A percentile compares a stretch with the other conserved stretches of the same genome.
phyloP scores from a whole-genome alignment of 2,329 filamentous ascomycete species.

The Pseudogymnoascus sp. region DNA sequence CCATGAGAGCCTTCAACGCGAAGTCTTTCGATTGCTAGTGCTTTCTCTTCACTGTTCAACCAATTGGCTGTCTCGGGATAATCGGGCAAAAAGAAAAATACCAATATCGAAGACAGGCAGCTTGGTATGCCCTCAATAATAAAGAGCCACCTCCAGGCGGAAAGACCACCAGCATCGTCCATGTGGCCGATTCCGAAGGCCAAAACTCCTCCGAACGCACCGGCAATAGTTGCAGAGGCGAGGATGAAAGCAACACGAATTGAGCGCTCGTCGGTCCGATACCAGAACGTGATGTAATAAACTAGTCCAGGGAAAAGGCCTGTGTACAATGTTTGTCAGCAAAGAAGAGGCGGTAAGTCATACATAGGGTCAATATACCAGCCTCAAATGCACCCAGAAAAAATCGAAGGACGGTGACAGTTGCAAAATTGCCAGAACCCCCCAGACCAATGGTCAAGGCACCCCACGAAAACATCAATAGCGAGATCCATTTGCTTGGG shows the following conservation, averaged over 20 bases:
- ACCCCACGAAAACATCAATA: too few relatives aligned
- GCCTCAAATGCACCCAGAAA: slow-evolving; percentile 46
- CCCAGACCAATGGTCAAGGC: too few relatives aligned
- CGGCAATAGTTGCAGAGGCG: slow-evolving; percentile 27
- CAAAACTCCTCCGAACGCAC: slow-evolving; percentile 29
- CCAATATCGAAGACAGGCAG: slow-evolving; percentile 33
- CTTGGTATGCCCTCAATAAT: slow-evolving; percentile 24
- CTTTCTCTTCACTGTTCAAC: slow-evolving; percentile 40
- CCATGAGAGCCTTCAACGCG: slow-evolving; percentile 38
- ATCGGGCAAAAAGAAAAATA: slow-evolving; percentile 43
- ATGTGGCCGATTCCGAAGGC: slow-evolving; percentile 28
- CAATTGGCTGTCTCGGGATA: slow-evolving; percentile 43
- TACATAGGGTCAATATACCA: slow-evolving; percentile 34
- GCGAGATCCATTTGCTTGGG: slow-evolving; percentile 35
- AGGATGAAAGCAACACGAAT: slow-evolving; percentile 29
- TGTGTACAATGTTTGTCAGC: slow-evolving; percentile 50
- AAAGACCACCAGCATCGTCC: slow-evolving; percentile 23
- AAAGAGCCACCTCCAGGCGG: slow-evolving; percentile 29
- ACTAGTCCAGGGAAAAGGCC: slow-evolving; percentile 36
- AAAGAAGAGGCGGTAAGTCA: slow-evolving; percentile 42
- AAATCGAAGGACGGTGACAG: slow-evolving; percentile 41
- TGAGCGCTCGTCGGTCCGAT: slow-evolving; percentile 25
- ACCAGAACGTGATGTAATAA: slow-evolving; percentile 31
- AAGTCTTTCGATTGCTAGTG: slow-evolving; percentile 36
- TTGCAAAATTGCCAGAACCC: slow-evolving; percentile 35